A percentile compares a stretch with the other conserved stretches of the same genome.
phyloP scores from a whole-genome alignment of 352 stramenopile species.

The Phytophthora brassicae region DNA sequence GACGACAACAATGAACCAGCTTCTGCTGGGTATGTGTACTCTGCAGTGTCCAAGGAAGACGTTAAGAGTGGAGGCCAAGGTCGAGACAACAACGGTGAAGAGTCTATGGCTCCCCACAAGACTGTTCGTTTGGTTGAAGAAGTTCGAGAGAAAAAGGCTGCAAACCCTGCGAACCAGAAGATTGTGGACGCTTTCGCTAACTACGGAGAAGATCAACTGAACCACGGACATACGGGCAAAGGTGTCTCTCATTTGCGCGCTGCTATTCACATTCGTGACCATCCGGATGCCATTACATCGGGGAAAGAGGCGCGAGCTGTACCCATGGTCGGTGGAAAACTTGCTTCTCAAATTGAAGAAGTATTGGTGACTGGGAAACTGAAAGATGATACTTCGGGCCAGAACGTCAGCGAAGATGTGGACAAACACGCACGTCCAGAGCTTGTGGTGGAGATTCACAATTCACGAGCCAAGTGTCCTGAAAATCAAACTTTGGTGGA shows the following conservation, averaged over 20 bases:
- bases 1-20: neutral
- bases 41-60: conserved; percentile 1
- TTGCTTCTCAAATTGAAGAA: conserved; percentile 63
- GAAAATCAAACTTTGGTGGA: conserved; percentile 75
- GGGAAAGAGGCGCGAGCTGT: conserved; percentile 40
- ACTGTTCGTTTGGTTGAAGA: conserved; percentile 59
- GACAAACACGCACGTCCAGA: conserved; percentile 38
- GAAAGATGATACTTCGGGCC: conserved; percentile 39
- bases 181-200: conserved; percentile 72
- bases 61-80: conserved; percentile 6
- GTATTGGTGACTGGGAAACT: conserved; percentile 57
- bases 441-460: conserved; percentile 54
- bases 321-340: conserved; percentile 55
- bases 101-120: conserved; percentile 55
- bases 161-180: conserved; percentile 63
- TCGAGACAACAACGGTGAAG: conserved; percentile 12
- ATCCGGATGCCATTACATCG: conserved; percentile 51
- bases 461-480: conserved; percentile 38
- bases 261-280: conserved; percentile 58
- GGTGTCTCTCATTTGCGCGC: conserved; percentile 68
- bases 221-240: conserved; percentile 73
- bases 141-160: conserved; percentile 43
- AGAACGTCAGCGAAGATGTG: conserved; percentile 56
- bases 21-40: conserved; percentile 12
- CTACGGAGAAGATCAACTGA: conserved; percentile 62